phyloP scores from a whole-genome alignment of 345 rosid genomes.

The Camelina neglecta region DNA sequence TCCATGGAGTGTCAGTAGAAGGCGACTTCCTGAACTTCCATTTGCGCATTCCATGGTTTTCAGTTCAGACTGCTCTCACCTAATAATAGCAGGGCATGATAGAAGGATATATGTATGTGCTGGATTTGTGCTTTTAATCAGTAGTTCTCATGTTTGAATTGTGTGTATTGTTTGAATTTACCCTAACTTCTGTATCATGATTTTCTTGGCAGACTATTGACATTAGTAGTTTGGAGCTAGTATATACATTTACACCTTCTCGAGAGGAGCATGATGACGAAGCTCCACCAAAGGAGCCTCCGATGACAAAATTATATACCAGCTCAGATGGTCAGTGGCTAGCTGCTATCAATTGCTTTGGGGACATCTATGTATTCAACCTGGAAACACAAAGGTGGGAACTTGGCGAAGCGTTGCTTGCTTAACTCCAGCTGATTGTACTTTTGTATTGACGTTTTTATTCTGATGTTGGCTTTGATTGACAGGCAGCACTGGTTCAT shows the following conservation, averaged over 20 bases:
- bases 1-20: constrained; percentile 68
- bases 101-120: constrained; percentile 78
- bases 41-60: constrained; percentile 84
- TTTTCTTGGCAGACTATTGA: constrained; percentile 61
- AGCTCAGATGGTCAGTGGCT: constrained; percentile 95
- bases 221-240: constrained; percentile 57
- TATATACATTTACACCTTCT: constrained; percentile 67
- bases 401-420: not conserved
- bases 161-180: constrained; percentile 7
- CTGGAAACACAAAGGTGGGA: constrained; percentile 78
- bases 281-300: constrained; percentile 66
- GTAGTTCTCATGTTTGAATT: not conserved
- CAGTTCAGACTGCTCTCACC: constrained; percentile 65
- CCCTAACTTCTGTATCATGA: constrained; percentile 12
- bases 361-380: constrained; percentile 82
- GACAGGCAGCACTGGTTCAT: constrained; percentile 98
- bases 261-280: constrained; percentile 55
- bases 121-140: not conserved
- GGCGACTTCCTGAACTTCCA: constrained; percentile 69
- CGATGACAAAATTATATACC: constrained; percentile 84
- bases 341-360: constrained; percentile 92
- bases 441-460: not conserved
- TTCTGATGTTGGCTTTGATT: constrained; percentile 11
- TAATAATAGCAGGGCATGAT: constrained; percentile 83
- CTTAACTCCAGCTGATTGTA: not conserved